Evolutionary conservation across 768 basidiomycete genomes (phyloP), one percentile per base, ranked within the genome.

Genomic region (Macrolepiota fuliginosa): DNA sequence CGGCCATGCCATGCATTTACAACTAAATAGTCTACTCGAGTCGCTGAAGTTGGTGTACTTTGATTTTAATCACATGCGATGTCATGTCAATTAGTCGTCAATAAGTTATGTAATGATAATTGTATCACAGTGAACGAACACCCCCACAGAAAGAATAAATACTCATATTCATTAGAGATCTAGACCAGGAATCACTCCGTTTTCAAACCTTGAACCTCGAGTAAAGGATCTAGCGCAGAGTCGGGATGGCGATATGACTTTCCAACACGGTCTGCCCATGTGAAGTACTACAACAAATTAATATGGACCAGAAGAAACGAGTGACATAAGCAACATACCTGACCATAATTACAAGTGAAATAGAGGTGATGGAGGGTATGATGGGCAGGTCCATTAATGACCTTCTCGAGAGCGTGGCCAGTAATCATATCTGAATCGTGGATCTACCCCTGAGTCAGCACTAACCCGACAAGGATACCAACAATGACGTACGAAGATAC

Each of bases 401-500:
- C 76, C 62, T 81, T 87, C 76, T 98, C 96, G 4, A 97, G 82
- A 3, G 87, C 78, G 71, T 93, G 90, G 2, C 91, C 96, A 29
- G 93, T 92, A 69, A 98, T 87, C 96, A 99, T 98, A 78, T 98
- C 97, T 3, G 94, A 96, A 74, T 99, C 97, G 71, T 99, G 96
- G 66, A 99, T 99, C 93, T 94, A 53, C 9, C 58, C 40, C 25
- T 3, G n/a, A 27, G 57, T 49, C 24, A 37, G 11, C 10, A 46
- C 32, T 36, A 42, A 5, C 27, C n/a, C 25, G 11, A 22, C 25
- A 17, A 29, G 17, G 22, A 19, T 29, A 29, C 27, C 50, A 32
- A 29, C 49, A 25, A 36, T 58, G n/a, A 80, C 88, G 55, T 70
- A 93, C 92, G 63, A 97, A 82, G 72, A 98, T 95, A 63, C 79